Conservation (phyloP, 2,329 filamentous ascomycete genomes). For the Colletotrichum neosansevieriae region DNA sequence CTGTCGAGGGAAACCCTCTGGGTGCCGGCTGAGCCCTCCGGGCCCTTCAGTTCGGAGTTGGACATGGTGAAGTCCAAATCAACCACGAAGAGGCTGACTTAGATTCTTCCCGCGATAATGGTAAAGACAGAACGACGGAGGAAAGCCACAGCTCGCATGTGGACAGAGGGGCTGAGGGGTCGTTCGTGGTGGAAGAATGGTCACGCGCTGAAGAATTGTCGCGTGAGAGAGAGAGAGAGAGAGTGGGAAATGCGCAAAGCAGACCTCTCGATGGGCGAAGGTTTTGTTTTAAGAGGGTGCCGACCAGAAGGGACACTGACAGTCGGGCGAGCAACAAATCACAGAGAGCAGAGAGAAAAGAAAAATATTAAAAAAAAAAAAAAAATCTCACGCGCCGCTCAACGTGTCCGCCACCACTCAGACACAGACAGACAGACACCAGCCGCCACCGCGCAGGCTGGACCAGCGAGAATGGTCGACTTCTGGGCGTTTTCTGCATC, state of each 20-base stretch:
- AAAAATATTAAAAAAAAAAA: not conserved
- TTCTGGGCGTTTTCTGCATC: slow-evolving; percentile 5
- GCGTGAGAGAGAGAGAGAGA: not conserved
- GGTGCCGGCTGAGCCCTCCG: slow-evolving; percentile 17
- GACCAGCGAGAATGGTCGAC: slow-evolving; percentile 4
- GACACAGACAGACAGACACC: not conserved
- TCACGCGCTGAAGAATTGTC: no score
- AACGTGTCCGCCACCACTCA: slow-evolving; percentile 25
- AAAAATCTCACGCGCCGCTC: not conserved
- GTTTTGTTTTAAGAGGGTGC: slow-evolving; percentile 32
- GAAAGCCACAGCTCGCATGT: slow-evolving; percentile 31
- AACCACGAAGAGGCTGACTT: not conserved
- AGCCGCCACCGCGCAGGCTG: not conserved
- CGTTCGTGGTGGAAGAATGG: not conserved
- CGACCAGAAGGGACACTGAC: slow-evolving; percentile 6
- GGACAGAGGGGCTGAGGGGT: slow-evolving; percentile 3
- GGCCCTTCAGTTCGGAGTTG: slow-evolving; percentile 30
- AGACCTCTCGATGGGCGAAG: slow-evolving; percentile 21
- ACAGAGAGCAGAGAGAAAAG: no score
- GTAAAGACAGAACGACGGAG: slow-evolving; percentile 4
- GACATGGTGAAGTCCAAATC: slow-evolving; percentile 17
- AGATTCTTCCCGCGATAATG: slow-evolving; percentile 17
- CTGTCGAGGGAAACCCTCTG: slow-evolving; percentile 33
- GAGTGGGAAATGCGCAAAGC: not conserved
- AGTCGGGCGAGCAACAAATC: not conserved